phyloP scores from a whole-genome alignment of 495 filamentous ascomycete genomes.

The Aspergillus coremiiformis region DNA sequence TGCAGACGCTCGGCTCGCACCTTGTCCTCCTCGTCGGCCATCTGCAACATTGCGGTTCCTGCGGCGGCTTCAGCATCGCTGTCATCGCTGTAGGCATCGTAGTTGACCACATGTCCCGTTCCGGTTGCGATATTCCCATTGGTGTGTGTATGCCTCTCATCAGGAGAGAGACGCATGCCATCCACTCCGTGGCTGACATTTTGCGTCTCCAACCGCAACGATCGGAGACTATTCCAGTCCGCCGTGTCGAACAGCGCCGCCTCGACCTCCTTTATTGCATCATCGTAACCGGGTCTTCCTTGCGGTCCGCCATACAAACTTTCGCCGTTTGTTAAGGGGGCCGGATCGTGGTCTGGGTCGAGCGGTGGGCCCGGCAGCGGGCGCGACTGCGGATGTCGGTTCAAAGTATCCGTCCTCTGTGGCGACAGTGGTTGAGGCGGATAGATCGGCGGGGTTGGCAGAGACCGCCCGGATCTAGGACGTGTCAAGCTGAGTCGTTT shows the following conservation, averaged over 20 bases:
- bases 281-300: slow-evolving; percentile 30
- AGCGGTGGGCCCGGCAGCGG: slow-evolving; percentile 54
- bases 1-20: slow-evolving; percentile 37
- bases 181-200: slow-evolving; percentile 7
- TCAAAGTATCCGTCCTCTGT: slow-evolving; percentile 44
- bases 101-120: slow-evolving; percentile 41
- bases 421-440: slow-evolving; percentile 39
- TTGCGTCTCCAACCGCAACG: slow-evolving; percentile 13
- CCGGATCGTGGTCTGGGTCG: slow-evolving; percentile 34
- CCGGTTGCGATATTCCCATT: slow-evolving; percentile 44
- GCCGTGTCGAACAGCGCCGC: slow-evolving; percentile 35
- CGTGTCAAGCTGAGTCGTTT: slow-evolving; percentile 30
- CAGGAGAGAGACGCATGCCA: slow-evolving; percentile 22
- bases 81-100: slow-evolving; percentile 57
- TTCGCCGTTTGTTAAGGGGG: slow-evolving; percentile 17
- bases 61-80: slow-evolving; percentile 89
- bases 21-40: slow-evolving; percentile 76
- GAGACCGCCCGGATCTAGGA: slow-evolving; percentile 31
- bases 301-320: slow-evolving; percentile 7
- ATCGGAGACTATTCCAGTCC: slow-evolving; percentile 14
- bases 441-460: slow-evolving; percentile 33
- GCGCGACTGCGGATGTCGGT: slow-evolving; percentile 50
- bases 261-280: slow-evolving; percentile 43
- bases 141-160: slow-evolving; percentile 41
- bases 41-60: slow-evolving; percentile 73